These are phyloP conservation scores for Neurospora tetraspora DNA, from an alignment of 495 filamentous ascomycete genomes.

Conservation along the genomic window DNA sequence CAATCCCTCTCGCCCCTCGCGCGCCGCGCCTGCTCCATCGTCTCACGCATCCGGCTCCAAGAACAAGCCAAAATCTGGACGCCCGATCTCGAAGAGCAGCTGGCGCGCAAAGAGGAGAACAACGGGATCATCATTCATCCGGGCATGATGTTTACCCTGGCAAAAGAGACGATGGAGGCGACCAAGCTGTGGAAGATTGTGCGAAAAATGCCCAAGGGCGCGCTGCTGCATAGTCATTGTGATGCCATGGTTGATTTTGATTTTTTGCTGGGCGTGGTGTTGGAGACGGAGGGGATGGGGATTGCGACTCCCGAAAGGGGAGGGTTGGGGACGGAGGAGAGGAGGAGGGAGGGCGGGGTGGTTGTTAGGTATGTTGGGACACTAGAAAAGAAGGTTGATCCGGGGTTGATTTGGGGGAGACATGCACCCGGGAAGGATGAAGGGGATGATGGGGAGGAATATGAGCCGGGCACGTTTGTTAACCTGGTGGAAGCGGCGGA, in stretches of 20 bases:
- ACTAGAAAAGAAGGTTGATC: neutral
- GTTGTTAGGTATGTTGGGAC: slow-evolving; percentile 1
- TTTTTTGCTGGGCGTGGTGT: slow-evolving; percentile 58
- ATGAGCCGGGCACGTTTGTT: slow-evolving; percentile 45
- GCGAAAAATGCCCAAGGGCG: slow-evolving; percentile 79
- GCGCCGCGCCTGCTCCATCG: slow-evolving; percentile 63
- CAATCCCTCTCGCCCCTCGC: slow-evolving; percentile 32
- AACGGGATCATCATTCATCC: slow-evolving; percentile 55
- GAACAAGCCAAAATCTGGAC: slow-evolving; percentile 64
- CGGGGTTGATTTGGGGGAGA: neutral
- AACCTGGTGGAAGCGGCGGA: slow-evolving; percentile 56
- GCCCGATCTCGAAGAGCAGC: slow-evolving; percentile 52
- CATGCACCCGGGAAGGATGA: neutral
- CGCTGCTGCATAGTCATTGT: slow-evolving; percentile 77
- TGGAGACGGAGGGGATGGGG: slow-evolving; percentile 67
- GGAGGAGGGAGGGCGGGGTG: slow-evolving; percentile 37
- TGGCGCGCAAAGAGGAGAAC: slow-evolving; percentile 38
- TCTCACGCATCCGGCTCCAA: slow-evolving; percentile 63
- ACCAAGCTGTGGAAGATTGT: slow-evolving; percentile 82
- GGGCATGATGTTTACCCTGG: slow-evolving; percentile 81
- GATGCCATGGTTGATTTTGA: slow-evolving; percentile 85
- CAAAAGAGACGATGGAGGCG: slow-evolving; percentile 67
- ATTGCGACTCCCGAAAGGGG: slow-evolving; percentile 41
- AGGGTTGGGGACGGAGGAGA: slow-evolving; percentile 38
- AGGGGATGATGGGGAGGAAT: slow-evolving; percentile 20